Conservation (phyloP, 257 asterid species). For the Thymus quinquecostatus region DNA sequence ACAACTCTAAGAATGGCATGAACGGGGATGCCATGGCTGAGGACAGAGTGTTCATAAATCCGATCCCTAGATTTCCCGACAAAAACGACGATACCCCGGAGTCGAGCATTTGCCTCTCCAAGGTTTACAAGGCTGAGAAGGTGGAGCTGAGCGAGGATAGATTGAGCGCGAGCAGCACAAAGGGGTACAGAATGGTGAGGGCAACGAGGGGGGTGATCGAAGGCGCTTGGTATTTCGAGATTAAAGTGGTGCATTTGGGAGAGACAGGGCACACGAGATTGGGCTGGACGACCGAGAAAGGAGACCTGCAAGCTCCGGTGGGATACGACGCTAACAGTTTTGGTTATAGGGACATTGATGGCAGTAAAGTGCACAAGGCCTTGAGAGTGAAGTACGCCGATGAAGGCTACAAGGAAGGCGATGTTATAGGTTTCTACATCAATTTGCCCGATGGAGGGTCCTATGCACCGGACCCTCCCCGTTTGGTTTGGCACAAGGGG, state of each 20-base stretch:
- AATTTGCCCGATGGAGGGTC: constrained; percentile 76
- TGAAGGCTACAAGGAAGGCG: constrained; percentile 88
- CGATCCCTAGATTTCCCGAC: constrained; percentile 81
- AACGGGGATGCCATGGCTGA: constrained; percentile 41
- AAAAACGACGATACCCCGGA: constrained; percentile 75
- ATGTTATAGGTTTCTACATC: constrained; percentile 89
- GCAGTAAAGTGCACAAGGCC: constrained; percentile 92
- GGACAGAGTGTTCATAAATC: constrained; percentile 72
- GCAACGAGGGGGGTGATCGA: constrained; percentile 88
- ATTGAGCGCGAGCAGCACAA: constrained; percentile 84
- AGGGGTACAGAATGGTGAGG: constrained; percentile 97
- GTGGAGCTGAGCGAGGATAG: constrained; percentile 93
- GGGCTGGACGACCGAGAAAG: constrained; percentile 97
- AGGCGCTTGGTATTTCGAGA: constrained; percentile 97
- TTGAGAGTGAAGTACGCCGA: constrained; percentile 83
- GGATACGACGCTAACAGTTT: constrained; percentile 94
- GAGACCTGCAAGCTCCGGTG: constrained; percentile 96
- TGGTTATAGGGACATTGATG: constrained; percentile 92
- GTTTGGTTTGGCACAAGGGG: constrained; percentile 91
- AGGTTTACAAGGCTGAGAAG: constrained; percentile 89
- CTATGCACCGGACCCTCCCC: constrained; percentile 70
- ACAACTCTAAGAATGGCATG: constrained; percentile 41
- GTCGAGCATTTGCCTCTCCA: constrained; percentile 70
- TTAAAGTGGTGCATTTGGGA: constrained; percentile 78
- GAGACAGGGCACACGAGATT: constrained; percentile 92